phyloP scores from a whole-genome alignment of 352 stramenopile species.

The Phytophthora pisi region DNA sequence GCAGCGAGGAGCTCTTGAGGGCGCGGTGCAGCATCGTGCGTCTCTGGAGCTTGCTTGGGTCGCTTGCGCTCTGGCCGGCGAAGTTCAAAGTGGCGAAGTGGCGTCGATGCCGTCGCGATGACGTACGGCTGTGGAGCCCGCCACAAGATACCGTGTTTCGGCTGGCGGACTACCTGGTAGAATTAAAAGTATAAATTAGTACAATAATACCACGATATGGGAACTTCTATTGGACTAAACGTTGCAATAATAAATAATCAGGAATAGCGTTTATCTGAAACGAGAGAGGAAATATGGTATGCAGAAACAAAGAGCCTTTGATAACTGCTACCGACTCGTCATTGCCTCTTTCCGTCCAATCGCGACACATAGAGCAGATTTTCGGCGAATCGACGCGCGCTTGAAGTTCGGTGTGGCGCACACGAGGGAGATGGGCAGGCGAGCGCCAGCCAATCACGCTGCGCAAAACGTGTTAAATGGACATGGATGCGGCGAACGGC shows the following conservation, averaged over 20 bases:
- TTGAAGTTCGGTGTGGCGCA: constrained; percentile 21
- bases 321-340: constrained; percentile 3
- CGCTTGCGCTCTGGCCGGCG: constrained; percentile 21
- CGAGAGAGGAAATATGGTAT: neutral
- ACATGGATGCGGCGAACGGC: constrained; percentile 8
- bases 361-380: neutral
- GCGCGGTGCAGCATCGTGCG: constrained; percentile 31
- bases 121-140: constrained; percentile 2
- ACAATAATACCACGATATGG: too few relatives aligned
- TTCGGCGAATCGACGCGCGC: constrained; percentile 13
- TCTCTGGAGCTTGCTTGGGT: neutral
- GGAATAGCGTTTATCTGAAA: neutral
- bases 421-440: neutral
- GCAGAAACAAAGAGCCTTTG: neutral
- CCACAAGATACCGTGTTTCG: constrained; percentile 27
- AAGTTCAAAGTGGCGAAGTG: constrained; percentile 33
- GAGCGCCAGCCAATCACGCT: constrained; percentile 7
- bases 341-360: constrained; percentile 15
- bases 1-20: constrained; percentile 28
- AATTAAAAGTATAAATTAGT: neutral
- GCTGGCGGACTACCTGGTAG: neutral
- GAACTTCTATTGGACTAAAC: too few relatives aligned
- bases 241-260: neutral
- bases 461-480: constrained; percentile 28
- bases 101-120: constrained; percentile 11